Base-by-base conservation (phyloP, 2,329 filamentous ascomycete genomes). In the Simplicillium aogashimaense region DNA sequence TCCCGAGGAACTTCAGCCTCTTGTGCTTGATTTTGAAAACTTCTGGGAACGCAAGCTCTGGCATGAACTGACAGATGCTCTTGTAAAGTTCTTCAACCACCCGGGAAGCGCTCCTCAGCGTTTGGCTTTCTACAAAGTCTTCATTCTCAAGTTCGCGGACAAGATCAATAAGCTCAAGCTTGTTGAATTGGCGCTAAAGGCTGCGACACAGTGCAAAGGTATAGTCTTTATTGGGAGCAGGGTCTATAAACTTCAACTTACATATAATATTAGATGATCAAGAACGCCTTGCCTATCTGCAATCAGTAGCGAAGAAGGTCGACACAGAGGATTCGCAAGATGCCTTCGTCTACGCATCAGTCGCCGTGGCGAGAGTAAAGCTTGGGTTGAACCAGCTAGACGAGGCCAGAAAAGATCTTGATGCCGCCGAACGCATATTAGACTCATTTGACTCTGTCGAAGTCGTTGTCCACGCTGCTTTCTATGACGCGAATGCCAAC, bases 121-220 rank as follows among this genome's bases (percentile, higher is more conserved):
- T 57, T 76, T 98, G 67, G 72, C 81, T 44, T 83, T 98, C 64
- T 98, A 92, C 74, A 87, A 92, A 67, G 81, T 80, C 53, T 98
- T 98, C 70, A 84, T 98, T 63, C 78, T 90, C 61, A 92, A 84
- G 64, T 98, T 98, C 59, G 87, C 89, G 50, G 89, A 95, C 61
- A 95, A 94, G 74, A 95, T 98, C 73, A 98, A 97, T 68, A 90
- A 97, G 70, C 74, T 98, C 47, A 95, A 95, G 74, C 82, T 97
- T 51, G 92, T 98, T 50, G 83, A 86, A 50, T 70, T 98, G 50
- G 92, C 88, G 13, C 68, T 97, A 58, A 86, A 84, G 65, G 86
- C 92, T 35, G 87, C 88, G 39, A 79, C 82, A 54, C 82, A 94
- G 68, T 94, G 85, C 64, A 74, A 76, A 69, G 80, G 86, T 90